These are phyloP conservation scores for Pezicula radicicola DNA, from an alignment of 2,329 filamentous ascomycete genomes.

Conservation along the genomic window DNA sequence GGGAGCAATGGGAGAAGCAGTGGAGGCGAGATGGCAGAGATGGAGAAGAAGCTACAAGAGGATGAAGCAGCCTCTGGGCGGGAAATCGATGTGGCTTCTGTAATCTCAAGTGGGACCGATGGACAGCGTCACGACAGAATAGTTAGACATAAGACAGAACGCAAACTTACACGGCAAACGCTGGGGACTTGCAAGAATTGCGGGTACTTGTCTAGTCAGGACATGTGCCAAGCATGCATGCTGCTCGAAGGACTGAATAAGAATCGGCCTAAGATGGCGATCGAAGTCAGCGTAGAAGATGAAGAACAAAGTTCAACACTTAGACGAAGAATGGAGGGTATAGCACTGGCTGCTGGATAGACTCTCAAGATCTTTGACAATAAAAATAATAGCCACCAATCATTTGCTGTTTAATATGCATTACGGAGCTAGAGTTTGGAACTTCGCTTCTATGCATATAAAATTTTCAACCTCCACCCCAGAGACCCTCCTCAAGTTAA, in stretches of 20 bases:
- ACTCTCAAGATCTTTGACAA: too few relatives aligned
- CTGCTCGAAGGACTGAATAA: constrained; percentile 91
- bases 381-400: too few relatives aligned
- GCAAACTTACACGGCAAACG: constrained; percentile 58
- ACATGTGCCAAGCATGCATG: constrained; percentile 89
- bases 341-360: constrained; percentile 35
- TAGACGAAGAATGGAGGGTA: constrained; percentile 44
- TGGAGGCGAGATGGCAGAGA: constrained; percentile 76
- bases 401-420: not conserved
- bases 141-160: constrained; percentile 20
- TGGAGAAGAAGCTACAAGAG: constrained; percentile 70
- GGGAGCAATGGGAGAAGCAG: constrained; percentile 67
- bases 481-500: too few relatives aligned
- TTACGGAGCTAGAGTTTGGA: not conserved
- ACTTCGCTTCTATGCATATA: too few relatives aligned
- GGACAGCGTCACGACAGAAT: constrained; percentile 21
- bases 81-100: constrained; percentile 63
- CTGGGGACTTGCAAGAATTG: constrained; percentile 83
- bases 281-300: constrained; percentile 36
- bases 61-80: constrained; percentile 58
- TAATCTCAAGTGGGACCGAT: constrained; percentile 11
- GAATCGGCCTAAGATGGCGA: constrained; percentile 60
- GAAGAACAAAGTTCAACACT: constrained; percentile 45
- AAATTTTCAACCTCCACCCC: too few relatives aligned
- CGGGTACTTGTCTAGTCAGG: constrained; percentile 93